phyloP scores from a whole-genome alignment of 179 eudicot species.

The Patellifolia procumbens region DNA sequence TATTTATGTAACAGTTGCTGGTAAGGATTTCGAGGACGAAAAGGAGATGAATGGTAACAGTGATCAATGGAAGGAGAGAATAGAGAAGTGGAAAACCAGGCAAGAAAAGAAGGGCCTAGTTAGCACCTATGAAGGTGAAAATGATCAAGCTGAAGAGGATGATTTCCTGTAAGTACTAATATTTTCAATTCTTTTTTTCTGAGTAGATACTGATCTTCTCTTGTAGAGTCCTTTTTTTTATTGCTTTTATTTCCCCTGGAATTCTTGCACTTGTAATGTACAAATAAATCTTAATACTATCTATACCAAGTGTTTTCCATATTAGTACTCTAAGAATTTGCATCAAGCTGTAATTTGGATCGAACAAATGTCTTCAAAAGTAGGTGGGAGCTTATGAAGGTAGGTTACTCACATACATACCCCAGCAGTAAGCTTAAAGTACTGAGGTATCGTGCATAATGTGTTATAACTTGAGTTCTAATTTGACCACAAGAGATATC shows the following conservation, averaged over 20 bases:
- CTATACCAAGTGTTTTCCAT: neutral
- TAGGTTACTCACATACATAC: neutral
- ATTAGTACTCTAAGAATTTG: neutral
- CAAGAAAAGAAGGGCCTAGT: constrained; percentile 46
- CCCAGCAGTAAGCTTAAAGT: neutral
- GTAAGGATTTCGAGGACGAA: constrained; percentile 47
- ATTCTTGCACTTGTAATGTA: neutral
- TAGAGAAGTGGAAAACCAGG: constrained; percentile 44
- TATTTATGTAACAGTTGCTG: constrained; percentile 43
- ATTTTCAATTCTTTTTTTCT: too few relatives aligned
- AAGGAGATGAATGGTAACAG: constrained; percentile 31
- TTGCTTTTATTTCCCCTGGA: neutral
- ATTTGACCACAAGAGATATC: neutral
- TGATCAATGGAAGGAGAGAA: constrained; percentile 46
- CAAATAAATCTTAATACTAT: neutral
- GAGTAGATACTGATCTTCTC: too few relatives aligned
- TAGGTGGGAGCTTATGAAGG: neutral
- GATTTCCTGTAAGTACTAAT: constrained; percentile 38
- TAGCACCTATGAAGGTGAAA: constrained; percentile 29
- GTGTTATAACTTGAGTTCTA: neutral
- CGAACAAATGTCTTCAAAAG: neutral
- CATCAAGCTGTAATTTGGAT: neutral
- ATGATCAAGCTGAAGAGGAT: constrained; percentile 37
- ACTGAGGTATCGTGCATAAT: neutral
- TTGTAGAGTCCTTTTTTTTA: too few relatives aligned